Conservation (phyloP, 2,329 filamentous ascomycete genomes). For the Colletotrichum sp. region DNA sequence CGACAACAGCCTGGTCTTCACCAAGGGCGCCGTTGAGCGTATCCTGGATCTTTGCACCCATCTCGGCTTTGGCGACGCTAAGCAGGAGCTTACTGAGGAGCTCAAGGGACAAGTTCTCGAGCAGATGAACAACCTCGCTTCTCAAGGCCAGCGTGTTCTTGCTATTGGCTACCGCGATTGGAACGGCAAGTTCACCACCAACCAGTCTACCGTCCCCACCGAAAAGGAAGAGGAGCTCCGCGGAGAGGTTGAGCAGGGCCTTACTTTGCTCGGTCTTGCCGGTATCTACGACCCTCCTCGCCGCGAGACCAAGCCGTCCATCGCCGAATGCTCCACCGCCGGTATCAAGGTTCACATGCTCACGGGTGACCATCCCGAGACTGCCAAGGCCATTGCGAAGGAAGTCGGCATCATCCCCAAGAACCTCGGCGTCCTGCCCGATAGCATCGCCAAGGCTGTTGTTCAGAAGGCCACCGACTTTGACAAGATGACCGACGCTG, state of each 20-base stretch:
- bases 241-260: conserved; percentile 66
- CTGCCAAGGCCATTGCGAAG: conserved; percentile 77
- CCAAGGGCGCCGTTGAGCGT: conserved; percentile 68
- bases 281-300: conserved; percentile 89
- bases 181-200: conserved; percentile 52
- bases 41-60: conserved; percentile 61
- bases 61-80: conserved; percentile 46
- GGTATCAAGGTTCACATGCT: conserved; percentile 86
- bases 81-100: conserved; percentile 54
- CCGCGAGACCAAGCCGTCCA: conserved; percentile 76
- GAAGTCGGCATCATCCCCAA: conserved; percentile 79
- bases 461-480: conserved; percentile 81
- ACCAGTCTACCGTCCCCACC: conserved; percentile 32
- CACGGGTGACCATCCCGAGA: conserved; percentile 82
- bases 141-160: conserved; percentile 74
- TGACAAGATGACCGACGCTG: conserved; percentile 74
- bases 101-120: conserved; percentile 54
- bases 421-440: conserved; percentile 64
- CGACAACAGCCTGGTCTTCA: conserved; percentile 59
- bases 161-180: conserved; percentile 71
- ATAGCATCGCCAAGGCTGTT: conserved; percentile 68
- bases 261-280: conserved; percentile 80
- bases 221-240: conserved; percentile 51
- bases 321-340: conserved; percentile 72
- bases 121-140: conserved; percentile 65